Conservation (phyloP, 371 early-diverging fungal genomes). For the Mucor piriformis region DNA sequence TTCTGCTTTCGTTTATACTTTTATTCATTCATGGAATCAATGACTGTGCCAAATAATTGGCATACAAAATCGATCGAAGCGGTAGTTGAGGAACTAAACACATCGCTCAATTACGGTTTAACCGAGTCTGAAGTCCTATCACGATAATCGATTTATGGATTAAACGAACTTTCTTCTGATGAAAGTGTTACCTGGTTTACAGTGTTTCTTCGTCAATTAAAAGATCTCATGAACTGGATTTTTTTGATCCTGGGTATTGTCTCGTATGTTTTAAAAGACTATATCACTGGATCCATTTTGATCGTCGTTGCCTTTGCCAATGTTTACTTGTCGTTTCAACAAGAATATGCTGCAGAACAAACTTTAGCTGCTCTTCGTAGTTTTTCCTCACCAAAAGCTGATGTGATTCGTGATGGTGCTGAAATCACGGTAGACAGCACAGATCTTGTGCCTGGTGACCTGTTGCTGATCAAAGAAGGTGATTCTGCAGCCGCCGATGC, state of each 20-base stretch:
- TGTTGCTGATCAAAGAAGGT: conserved; percentile 83
- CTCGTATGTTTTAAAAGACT: conserved; percentile 60
- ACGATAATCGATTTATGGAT: conserved; percentile 66
- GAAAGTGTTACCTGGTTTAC: conserved; percentile 66
- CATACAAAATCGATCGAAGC: conserved; percentile 11
- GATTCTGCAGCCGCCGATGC: conserved; percentile 90
- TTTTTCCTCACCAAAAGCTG: conserved; percentile 75
- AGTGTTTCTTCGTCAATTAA: conserved; percentile 77
- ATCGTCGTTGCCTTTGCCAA: conserved; percentile 76
- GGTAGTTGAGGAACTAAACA: conserved; percentile 1
- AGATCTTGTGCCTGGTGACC: conserved; percentile 88
- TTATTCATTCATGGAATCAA: background rate
- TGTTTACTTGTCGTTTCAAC: conserved; percentile 80
- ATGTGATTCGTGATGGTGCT: conserved; percentile 80
- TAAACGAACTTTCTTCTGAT: conserved; percentile 68
- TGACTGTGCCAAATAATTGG: background rate
- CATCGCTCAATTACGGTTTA: conserved; percentile 56
- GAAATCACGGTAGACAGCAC: conserved; percentile 65
- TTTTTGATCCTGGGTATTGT: conserved; percentile 69
- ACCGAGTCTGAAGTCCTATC: conserved; percentile 49
- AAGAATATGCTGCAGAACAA: conserved; percentile 88
- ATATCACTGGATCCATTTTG: conserved; percentile 70
- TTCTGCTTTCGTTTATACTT: background rate
- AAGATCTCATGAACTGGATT: conserved; percentile 85
- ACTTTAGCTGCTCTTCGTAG: conserved; percentile 85